These are phyloP conservation scores for Megacollybia marginata DNA, from an alignment of 768 basidiomycete genomes.

Conservation along the genomic window DNA sequence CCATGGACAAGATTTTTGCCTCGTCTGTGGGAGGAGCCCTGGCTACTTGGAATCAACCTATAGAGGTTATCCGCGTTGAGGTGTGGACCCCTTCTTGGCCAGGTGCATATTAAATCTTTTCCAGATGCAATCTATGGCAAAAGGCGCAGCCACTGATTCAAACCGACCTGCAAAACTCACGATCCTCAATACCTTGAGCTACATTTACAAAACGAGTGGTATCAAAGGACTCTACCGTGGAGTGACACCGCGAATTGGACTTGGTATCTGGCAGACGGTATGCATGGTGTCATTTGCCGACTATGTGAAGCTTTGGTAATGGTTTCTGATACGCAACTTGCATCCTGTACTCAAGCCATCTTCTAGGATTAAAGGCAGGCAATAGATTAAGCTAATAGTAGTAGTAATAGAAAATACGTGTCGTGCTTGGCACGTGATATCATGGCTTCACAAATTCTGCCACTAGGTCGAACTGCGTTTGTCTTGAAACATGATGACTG, in stretches of 20 bases:
- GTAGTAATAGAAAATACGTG: no score
- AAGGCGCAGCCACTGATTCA: conserved; percentile 46
- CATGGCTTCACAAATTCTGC: conserved; percentile 93
- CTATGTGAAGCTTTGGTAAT: conserved; percentile 84
- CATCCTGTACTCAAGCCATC: neutral
- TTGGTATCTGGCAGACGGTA: conserved; percentile 95
- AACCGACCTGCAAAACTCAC: conserved; percentile 91
- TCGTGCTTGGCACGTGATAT: no score
- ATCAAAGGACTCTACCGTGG: conserved; percentile 96
- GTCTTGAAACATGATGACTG: neutral
- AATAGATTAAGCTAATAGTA: neutral
- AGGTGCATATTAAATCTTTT: neutral
- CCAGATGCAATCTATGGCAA: conserved; percentile 99
- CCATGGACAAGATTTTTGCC: conserved; percentile 81
- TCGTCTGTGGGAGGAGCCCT: conserved; percentile 90
- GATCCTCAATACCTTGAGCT: conserved; percentile 83
- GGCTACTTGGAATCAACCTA: conserved; percentile 99
- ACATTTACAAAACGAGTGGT: conserved; percentile 95
- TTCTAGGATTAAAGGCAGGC: neutral
- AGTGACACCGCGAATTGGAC: conserved; percentile 92
- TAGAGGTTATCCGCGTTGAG: conserved; percentile 96
- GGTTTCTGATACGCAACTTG: neutral
- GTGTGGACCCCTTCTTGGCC: conserved; percentile 27
- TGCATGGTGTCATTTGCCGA: conserved; percentile 99
- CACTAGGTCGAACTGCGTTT: conserved; percentile 59